A percentile compares a stretch with the other conserved stretches of the same genome.
These are phyloP conservation scores for Rachicladosporium sp. DNA, from an alignment of 2,329 filamentous ascomycete species.

Conservation along the genomic window DNA sequence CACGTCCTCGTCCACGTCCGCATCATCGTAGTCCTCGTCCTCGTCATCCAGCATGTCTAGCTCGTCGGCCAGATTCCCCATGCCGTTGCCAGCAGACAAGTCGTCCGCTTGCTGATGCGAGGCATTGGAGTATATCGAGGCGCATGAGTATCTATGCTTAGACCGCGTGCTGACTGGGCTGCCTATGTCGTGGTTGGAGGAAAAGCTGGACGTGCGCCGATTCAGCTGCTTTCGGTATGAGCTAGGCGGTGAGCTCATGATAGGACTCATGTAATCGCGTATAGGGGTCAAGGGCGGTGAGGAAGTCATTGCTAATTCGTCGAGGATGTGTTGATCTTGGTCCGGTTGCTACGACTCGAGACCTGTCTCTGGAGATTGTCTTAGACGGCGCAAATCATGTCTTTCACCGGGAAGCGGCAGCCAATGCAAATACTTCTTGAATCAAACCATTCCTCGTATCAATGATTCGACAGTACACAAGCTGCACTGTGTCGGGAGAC, in stretches of 20 bases:
- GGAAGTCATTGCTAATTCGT: conserved; percentile 16
- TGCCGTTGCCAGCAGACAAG: conserved; percentile 35
- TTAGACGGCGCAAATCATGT: no score
- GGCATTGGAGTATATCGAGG: conserved; percentile 20
- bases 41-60: conserved; percentile 38
- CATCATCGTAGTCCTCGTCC: conserved; percentile 19
- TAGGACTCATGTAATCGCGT: conserved; percentile 30
- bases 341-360: no score
- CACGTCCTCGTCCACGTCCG: conserved; percentile 12
- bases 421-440: no score
- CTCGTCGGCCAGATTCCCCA: conserved; percentile 72
- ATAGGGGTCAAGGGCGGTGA: conserved; percentile 32
- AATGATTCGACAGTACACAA: no score
- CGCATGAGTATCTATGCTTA: conserved; percentile 23
- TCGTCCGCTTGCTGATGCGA: conserved; percentile 27
- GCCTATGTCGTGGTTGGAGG: conserved; percentile 26
- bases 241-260: conserved; percentile 28
- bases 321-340: neutral
- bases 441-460: no score
- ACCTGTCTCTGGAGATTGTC: no score
- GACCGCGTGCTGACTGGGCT: conserved; percentile 33
- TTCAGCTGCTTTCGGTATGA: conserved; percentile 21
- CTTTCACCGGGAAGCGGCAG: no score
- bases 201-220: conserved; percentile 29
- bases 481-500: no score